Evolutionary conservation across 2,329 filamentous ascomycete genomes (phyloP).

Genomic region (Apiospora aurea): DNA sequence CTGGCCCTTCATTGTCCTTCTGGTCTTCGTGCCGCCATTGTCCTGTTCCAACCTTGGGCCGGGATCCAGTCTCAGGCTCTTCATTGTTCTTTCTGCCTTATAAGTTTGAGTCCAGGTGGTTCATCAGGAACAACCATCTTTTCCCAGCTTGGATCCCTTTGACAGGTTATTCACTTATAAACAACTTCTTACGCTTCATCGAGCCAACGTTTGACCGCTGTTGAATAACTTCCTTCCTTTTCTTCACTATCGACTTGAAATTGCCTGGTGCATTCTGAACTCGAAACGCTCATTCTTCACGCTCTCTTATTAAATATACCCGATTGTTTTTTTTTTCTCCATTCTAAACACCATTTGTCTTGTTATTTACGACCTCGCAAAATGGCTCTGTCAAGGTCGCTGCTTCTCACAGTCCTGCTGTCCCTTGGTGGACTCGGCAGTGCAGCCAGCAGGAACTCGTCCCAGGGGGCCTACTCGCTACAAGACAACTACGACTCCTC

Average conservation of each 20-base stretch:
- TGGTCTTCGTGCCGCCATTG: background rate
- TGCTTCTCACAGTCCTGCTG: slow-evolving; percentile 20
- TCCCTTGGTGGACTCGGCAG: slow-evolving; percentile 25
- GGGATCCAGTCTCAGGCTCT: background rate
- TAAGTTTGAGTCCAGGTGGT: background rate
- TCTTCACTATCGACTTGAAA: slow-evolving; percentile 9
- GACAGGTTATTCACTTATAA: slow-evolving; percentile 6
- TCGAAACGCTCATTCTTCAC: slow-evolving; percentile 7
- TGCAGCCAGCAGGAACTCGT: slow-evolving; percentile 14
- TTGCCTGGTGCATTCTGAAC: slow-evolving; percentile 2
- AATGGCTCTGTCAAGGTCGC: background rate
- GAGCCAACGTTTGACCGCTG: background rate
- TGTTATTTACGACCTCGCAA: background rate
- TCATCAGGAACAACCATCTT: background rate
- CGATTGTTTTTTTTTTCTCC: background rate
- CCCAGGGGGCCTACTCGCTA: slow-evolving; percentile 50
- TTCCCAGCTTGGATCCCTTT: background rate
- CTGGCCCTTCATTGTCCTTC: slow-evolving; percentile 20
- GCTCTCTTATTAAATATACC: background rate
- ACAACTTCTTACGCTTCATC: background rate
- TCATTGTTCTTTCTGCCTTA: background rate
- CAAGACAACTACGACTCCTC: slow-evolving; percentile 55
- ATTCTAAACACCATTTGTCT: background rate
- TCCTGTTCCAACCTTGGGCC: background rate
- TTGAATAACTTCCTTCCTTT: background rate